Conservation (phyloP, 2,329 filamentous ascomycete genomes). For the Ilyonectria sp. region DNA sequence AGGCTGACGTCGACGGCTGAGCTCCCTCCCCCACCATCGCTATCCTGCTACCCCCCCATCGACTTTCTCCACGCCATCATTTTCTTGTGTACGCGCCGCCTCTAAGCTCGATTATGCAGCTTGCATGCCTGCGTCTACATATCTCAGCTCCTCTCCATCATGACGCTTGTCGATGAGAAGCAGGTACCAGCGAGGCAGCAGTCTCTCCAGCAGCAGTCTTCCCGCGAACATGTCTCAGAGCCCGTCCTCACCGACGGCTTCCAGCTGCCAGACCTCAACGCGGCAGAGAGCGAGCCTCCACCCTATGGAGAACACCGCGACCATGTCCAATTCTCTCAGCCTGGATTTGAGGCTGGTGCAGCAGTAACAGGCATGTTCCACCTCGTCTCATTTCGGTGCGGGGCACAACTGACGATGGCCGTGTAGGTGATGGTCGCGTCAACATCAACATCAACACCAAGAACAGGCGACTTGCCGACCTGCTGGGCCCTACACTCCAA, state of each 20-base stretch:
- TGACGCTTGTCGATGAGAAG: conserved; percentile 50
- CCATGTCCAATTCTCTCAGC: conserved; percentile 72
- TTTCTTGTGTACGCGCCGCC: not conserved
- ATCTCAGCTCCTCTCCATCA: conserved; percentile 28
- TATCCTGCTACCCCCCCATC: conserved; percentile 5
- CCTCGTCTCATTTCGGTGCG: not conserved
- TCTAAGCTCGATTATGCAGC: conserved; percentile 22
- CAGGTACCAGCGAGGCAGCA: conserved; percentile 43
- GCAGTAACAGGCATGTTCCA: conserved; percentile 65
- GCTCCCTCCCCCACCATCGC: conserved; percentile 16
- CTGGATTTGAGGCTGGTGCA: conserved; percentile 75
- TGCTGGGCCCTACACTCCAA: conserved; percentile 76
- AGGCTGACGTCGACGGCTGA: conserved; percentile 19
- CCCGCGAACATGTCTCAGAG: conserved; percentile 40
- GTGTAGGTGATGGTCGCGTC: conserved; percentile 79
- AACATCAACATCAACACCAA: conserved; percentile 86
- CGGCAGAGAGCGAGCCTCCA: conserved; percentile 63
- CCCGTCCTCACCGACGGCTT: conserved; percentile 58
- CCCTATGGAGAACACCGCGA: conserved; percentile 72
- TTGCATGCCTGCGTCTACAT: conserved; percentile 1
- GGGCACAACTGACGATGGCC: conserved; percentile 33
- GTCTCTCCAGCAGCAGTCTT: conserved; percentile 30
- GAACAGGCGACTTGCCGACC: conserved; percentile 74
- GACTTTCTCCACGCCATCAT: not conserved
- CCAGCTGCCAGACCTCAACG: conserved; percentile 58